Conservation (phyloP, 1,139 yeast species). For the Zygoascus sp. region DNA sequence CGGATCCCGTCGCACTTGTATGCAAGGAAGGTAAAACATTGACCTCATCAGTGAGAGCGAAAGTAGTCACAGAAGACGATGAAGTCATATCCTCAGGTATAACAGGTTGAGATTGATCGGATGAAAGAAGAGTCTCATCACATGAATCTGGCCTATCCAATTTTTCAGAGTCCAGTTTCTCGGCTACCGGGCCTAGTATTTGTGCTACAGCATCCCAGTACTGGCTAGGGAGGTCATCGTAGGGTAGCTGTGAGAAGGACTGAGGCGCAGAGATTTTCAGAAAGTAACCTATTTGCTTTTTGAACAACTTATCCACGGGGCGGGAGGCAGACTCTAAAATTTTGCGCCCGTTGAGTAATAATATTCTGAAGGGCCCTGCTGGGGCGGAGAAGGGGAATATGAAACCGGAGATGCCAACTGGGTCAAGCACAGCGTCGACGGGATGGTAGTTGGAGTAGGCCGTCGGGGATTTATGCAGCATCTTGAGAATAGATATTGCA, state of each 20-base stretch:
- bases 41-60: not conserved
- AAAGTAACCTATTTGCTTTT: not conserved
- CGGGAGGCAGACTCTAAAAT: not conserved
- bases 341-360: not conserved
- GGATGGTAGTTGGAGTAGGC: not conserved
- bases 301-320: not conserved
- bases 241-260: not conserved
- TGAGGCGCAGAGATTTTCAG: not conserved
- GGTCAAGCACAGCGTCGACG: not conserved
- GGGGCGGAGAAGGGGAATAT: conserved; percentile 4
- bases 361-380: not conserved
- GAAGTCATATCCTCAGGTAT: not conserved
- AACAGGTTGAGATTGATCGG: too few relatives aligned
- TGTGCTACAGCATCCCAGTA: not conserved
- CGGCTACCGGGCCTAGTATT: not conserved
- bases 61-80: not conserved
- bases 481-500: conserved; percentile 9
- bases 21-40: conserved; percentile 5
- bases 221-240: not conserved
- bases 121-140: too few relatives aligned
- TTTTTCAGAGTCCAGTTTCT: not conserved
- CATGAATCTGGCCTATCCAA: too few relatives aligned
- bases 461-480: conserved; percentile 17
- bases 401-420: not conserved
- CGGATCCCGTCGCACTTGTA: conserved; percentile 6